phyloP scores from a whole-genome alignment of 2,329 filamentous ascomycete species.

The Sordariomycetes sp. region DNA sequence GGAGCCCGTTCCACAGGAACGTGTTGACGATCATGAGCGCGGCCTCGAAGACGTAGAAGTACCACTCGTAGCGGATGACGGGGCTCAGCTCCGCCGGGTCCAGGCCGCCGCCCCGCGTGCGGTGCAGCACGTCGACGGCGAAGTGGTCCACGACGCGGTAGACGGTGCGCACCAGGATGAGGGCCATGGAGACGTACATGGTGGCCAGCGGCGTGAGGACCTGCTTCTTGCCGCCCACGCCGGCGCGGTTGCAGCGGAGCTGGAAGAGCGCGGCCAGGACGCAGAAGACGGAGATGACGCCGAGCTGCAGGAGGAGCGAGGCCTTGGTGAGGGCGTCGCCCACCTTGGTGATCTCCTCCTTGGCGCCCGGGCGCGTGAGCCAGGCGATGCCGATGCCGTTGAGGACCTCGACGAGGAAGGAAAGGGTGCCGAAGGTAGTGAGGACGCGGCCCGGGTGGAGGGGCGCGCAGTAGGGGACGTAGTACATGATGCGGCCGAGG shows the following conservation, averaged over 20 bases:
- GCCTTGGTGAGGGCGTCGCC: slow-evolving; percentile 27
- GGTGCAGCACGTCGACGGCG: slow-evolving; percentile 19
- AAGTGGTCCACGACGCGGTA: slow-evolving; percentile 43
- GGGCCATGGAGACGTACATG: slow-evolving; percentile 22
- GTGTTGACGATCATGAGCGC: slow-evolving; percentile 31
- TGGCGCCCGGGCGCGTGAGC: slow-evolving; percentile 22
- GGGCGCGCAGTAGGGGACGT: slow-evolving; percentile 49
- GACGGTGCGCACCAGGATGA: slow-evolving; percentile 36
- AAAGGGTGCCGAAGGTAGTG: slow-evolving; percentile 33
- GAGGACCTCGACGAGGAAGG: slow-evolving; percentile 32
- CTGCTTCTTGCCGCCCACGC: slow-evolving; percentile 3
- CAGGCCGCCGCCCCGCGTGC: background rate
- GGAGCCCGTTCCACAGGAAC: slow-evolving; percentile 27
- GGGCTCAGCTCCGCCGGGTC: slow-evolving; percentile 7
- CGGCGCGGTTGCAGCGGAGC: slow-evolving; percentile 15
- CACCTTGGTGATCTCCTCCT: slow-evolving; percentile 15
- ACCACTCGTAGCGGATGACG: slow-evolving; percentile 30
- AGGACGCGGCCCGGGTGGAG: slow-evolving; percentile 34
- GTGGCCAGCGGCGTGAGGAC: slow-evolving; percentile 7
- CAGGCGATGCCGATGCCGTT: slow-evolving; percentile 31
- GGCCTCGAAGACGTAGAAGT: slow-evolving; percentile 34
- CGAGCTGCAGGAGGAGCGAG: slow-evolving; percentile 33
- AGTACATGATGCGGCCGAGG: slow-evolving; percentile 49
- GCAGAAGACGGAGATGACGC: slow-evolving; percentile 32
- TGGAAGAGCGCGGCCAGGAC: slow-evolving; percentile 34